A percentile compares a stretch with the other conserved stretches of the same genome.
These are phyloP conservation scores for Coix lacrymajobi DNA, from an alignment of 176 grass and related monocot genomes.

Conservation along the genomic window DNA sequence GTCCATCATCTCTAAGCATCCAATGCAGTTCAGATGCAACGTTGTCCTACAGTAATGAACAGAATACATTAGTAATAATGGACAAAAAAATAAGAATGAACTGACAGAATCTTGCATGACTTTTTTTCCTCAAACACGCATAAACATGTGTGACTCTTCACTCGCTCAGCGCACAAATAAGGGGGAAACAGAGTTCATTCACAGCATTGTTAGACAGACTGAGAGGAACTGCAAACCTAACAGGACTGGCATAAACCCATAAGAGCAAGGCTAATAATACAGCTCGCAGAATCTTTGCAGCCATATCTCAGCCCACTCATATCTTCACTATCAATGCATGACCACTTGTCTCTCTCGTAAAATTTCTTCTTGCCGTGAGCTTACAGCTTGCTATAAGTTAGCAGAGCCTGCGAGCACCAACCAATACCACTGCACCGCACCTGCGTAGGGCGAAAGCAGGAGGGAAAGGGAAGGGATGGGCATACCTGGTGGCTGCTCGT, in stretches of 20 bases:
- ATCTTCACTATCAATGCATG: too few relatives aligned
- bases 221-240: neutral
- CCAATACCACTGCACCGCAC: neutral
- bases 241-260: neutral
- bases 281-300: too few relatives aligned
- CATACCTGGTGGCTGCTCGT: too few relatives aligned
- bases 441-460: too few relatives aligned
- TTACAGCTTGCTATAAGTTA: too few relatives aligned
- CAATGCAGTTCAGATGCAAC: neutral
- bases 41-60: neutral
- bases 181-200: neutral
- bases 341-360: too few relatives aligned
- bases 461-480: too few relatives aligned
- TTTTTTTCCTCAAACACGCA: neutral
- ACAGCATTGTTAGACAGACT: neutral
- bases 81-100: neutral
- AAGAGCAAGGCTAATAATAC: too few relatives aligned
- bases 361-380: too few relatives aligned
- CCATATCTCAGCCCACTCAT: too few relatives aligned
- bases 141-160: neutral
- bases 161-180: neutral
- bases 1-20: slow-evolving; percentile 27
- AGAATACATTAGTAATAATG: neutral
- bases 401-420: neutral
- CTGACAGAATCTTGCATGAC: neutral